phyloP scores from a whole-genome alignment of 352 stramenopile species.

The Peronospora tabacina region DNA sequence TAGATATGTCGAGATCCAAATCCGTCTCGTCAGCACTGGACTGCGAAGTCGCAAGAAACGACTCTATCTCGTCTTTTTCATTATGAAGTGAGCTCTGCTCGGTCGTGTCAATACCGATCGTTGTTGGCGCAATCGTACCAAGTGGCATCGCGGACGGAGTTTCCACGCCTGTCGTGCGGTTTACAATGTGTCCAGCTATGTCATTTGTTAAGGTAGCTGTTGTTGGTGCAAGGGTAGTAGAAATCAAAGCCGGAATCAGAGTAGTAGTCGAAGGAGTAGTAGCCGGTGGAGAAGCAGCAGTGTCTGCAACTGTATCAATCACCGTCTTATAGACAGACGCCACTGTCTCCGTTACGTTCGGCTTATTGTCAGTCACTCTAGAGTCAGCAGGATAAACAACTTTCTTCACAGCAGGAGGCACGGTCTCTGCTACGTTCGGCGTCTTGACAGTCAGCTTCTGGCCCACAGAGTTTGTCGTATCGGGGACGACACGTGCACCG shows the following conservation, averaged over 20 bases:
- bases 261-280: too few species aligned
- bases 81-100: constrained; percentile 6
- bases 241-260: too few species aligned
- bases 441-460: constrained; percentile 1
- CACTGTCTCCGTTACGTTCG: background rate
- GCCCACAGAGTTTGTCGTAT: too few species aligned
- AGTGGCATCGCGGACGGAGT: constrained; percentile 1
- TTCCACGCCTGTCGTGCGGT: constrained; percentile 6
- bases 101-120: constrained; percentile 1
- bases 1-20: constrained; percentile 17
- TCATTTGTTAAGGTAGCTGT: background rate
- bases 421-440: background rate
- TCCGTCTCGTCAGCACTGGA: constrained; percentile 7
- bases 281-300: background rate
- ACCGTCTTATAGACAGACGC: background rate
- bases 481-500: too few species aligned
- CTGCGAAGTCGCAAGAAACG: too few species aligned
- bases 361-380: background rate
- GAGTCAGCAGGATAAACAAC: background rate
- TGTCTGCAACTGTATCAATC: constrained; percentile 5
- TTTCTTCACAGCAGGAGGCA: constrained; percentile 4
- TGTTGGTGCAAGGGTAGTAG: background rate
- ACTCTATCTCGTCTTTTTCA: constrained; percentile 4
- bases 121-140: constrained; percentile 7
- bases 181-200: constrained; percentile 3